These are phyloP conservation scores for Lichtheimia hyalospora DNA, from an alignment of 371 early-diverging fungal species.

Conservation along the genomic window DNA sequence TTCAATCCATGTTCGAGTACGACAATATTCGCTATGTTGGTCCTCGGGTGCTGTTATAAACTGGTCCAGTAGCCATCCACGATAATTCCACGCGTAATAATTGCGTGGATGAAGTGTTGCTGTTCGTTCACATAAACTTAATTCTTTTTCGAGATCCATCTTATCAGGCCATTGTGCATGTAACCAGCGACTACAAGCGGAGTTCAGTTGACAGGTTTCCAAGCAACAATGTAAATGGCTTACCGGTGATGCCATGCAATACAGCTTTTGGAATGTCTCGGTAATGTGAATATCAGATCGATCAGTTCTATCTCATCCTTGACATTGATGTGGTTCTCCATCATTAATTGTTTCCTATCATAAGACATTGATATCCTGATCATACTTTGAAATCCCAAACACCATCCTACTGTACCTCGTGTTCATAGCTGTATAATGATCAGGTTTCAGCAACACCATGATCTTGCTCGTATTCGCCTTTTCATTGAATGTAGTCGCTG, in stretches of 20 bases:
- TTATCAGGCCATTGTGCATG: constrained; percentile 13
- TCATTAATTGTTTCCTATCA: constrained; percentile 44
- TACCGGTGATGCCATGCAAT: constrained; percentile 61
- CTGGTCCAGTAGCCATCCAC: constrained; percentile 45
- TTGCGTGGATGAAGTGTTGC: constrained; percentile 50
- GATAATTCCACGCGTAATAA: constrained; percentile 59
- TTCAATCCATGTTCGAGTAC: constrained; percentile 37
- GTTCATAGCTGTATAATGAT: constrained; percentile 58
- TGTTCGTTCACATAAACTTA: constrained; percentile 34
- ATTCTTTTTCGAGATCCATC: constrained; percentile 31
- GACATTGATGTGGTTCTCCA: constrained; percentile 22
- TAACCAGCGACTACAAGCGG: constrained; percentile 37
- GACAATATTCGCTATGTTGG: constrained; percentile 24
- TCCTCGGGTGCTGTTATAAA: not conserved
- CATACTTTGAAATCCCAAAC: no score
- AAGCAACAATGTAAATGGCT: not conserved
- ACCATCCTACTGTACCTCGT: constrained; percentile 33
- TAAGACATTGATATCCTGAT: no score
- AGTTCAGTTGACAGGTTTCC: not conserved
- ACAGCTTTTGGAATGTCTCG: constrained; percentile 56
- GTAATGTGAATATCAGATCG: constrained; percentile 51
- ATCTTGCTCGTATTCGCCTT: constrained; percentile 29
- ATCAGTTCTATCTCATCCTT: constrained; percentile 38
- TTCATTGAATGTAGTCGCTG: not conserved
- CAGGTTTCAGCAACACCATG: constrained; percentile 55